phyloP scores from a whole-genome alignment of 148 eudicot species.

The Chenopodium berlandieri region DNA sequence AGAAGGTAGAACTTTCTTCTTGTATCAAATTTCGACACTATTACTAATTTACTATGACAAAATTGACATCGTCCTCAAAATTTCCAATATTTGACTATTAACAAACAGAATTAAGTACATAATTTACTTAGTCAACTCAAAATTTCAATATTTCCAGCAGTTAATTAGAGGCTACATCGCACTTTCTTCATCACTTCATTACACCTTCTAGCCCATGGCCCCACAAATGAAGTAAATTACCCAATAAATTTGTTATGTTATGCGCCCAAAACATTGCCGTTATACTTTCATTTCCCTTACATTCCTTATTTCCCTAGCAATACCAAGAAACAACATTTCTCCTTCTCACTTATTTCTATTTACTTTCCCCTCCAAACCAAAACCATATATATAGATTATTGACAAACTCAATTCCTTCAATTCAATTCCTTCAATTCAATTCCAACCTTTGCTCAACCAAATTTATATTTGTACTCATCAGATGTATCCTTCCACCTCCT shows the following conservation, averaged over 20 bases:
- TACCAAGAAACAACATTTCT: constrained; percentile 26
- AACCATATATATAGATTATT: not conserved
- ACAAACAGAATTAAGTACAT: too few species aligned
- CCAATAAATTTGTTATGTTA: not conserved
- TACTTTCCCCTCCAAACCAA: constrained; percentile 18
- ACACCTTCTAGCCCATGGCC: not conserved
- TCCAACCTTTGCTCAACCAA: not conserved
- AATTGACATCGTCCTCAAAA: too few species aligned
- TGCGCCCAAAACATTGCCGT: not conserved
- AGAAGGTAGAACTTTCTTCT: too few species aligned
- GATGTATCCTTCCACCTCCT: not conserved
- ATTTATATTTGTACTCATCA: not conserved
- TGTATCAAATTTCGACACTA: too few species aligned
- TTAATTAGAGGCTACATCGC: not conserved
- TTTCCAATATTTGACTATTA: too few species aligned
- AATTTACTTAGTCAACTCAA: not conserved
- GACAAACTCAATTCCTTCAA: not conserved
- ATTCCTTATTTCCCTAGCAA: too few species aligned
- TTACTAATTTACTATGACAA: too few species aligned
- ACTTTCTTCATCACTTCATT: constrained; percentile 4
- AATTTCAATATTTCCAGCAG: not conserved
- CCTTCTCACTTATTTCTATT: constrained; percentile 42
- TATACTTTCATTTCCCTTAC: not conserved
- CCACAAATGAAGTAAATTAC: not conserved
- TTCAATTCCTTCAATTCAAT: not conserved